Evolutionary conservation across 1,139 yeast genomes (phyloP), one percentile per base, ranked within the genome.

Genomic region (Hemisphaericaspora xylofermentans): DNA sequence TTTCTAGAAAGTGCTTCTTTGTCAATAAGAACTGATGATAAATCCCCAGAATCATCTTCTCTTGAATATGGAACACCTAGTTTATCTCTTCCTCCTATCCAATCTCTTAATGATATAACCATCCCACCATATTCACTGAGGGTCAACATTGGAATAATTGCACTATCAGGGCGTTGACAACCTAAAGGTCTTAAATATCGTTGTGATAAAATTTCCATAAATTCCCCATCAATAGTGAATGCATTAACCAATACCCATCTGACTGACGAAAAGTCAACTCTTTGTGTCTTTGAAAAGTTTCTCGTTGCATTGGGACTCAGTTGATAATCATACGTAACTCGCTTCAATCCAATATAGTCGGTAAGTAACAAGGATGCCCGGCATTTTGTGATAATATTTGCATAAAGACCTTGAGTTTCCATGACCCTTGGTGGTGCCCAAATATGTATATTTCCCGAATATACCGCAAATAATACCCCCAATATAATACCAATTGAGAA

Each of bases 51-150:
- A n/a, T 66, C 72, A 8, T 64, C 72, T 17, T 66, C 66, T 2
- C 62, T 54, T 16, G 60, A 54, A 18, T 64, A 61, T 1, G 61
- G 58, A 17, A 75, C 68, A 6, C 85, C 85, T 43, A 83, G 53
- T 39, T 75, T 75, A 21, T 84, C 88, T 46, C 76, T 78, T 2
- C 79, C 77, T 6, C 86, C 89, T 10, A 89, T 66, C 93, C 96
- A 91, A 59, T 93, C 99, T 50, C 95, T 74, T 74, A 89, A 76
- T 0, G 97, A 82, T 15, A 93, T 82, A 4, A 91, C 93, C 82
- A 93, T 88, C 2, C 99, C 99, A 26, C 98, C 98, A 56, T 89
- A 95, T 56, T 93, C 98, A 50, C 88, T 81, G 40, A 93, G 66
- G 0, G 97, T 87, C 35, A 94, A 69, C 74, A 94, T 78, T 0